Percentiles rank a stretch among this genome's conserved stretches.
Evolutionary conservation across 306 rosid species (phyloP).

Genomic region (Alnus glutinosa): DNA sequence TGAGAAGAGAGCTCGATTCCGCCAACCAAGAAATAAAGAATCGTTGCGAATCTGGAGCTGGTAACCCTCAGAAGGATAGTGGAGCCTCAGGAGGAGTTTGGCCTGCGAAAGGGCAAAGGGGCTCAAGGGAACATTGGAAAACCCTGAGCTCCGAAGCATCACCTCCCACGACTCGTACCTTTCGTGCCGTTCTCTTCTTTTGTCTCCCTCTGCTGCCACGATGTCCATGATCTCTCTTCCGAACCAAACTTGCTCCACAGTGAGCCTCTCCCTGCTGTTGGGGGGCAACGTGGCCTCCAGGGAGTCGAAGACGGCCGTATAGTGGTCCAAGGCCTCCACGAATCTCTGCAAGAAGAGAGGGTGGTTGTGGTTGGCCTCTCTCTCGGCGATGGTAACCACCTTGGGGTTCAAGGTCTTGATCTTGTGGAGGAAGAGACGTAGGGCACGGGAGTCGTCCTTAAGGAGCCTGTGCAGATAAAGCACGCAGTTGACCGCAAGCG

Average conservation of each 20-base stretch:
- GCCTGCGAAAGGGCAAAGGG: conserved; percentile 60
- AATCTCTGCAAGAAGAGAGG: conserved; percentile 41
- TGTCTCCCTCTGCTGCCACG: conserved; percentile 27
- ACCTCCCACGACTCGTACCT: conserved; percentile 48
- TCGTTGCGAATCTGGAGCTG: conserved; percentile 44
- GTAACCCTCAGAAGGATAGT: conserved; percentile 58
- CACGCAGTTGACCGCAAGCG: conserved; percentile 55
- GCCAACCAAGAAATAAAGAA: conserved; percentile 52
- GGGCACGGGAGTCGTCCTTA: conserved; percentile 23
- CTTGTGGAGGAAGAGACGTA: conserved; percentile 36
- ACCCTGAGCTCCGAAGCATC: conserved; percentile 42
- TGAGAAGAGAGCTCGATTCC: conserved; percentile 53
- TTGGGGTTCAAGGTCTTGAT: conserved; percentile 48
- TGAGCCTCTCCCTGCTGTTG: conserved; percentile 47
- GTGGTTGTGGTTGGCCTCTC: conserved; percentile 45
- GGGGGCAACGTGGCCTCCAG: conserved; percentile 58
- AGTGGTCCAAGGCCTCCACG: conserved; percentile 50
- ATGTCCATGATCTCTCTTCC: conserved; percentile 48
- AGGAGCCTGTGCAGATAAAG: conserved; percentile 43
- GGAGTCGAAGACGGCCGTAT: conserved; percentile 43
- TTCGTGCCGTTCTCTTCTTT: conserved; percentile 29
- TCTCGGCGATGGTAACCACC: conserved; percentile 47
- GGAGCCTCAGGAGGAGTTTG: conserved; percentile 54
- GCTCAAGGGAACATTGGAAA: conserved; percentile 47
- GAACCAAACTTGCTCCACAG: conserved; percentile 52